Base-by-base conservation (phyloP, 2,329 filamentous ascomycete genomes). In the Penicillium sp. region DNA sequence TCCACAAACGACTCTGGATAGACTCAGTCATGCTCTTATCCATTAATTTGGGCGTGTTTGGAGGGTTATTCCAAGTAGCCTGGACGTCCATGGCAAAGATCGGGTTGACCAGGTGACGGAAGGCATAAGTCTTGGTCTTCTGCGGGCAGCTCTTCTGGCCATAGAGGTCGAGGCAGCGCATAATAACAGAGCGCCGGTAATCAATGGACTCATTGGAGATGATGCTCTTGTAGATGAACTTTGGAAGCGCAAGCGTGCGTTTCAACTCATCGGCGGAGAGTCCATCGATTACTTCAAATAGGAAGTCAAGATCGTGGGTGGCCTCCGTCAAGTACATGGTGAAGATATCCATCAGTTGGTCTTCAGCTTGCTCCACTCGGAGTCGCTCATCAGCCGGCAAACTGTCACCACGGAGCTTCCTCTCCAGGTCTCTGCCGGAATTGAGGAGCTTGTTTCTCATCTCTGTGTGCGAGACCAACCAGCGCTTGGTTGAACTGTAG, bases 71-170 rank as follows among this genome's bases (percentile, higher is more conserved):
- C 72, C 90, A 94, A 56, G 89, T 88, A 24, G 88, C 86, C 84
- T 94, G 93, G 38, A 96, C 88, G 74, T 99, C 94, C 89, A 93
- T 96, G 3, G 93, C 92, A 53, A 99, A 85, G 38, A 97, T 96
- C 0, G 94, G 95, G 67, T 97, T 99, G 62, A 97, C 90, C 32
- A 99, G 83, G 71, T 96, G 87, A 70, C 91, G 91, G 69, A 99
- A 86, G 35, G 95, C 80, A 72, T 96, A 99, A 50, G 92, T 89
- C 74, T 99, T 99, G 43, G 90, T 90, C 77, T 89, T 92, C 74
- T 97, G 94, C 0, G 89, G 86, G 13, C 88, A 89, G 44, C 81
- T 84, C 68, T 88, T 90, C 48, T 87, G 85, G 7, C 89, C 87
- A 71, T 97, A 99, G 1, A 92, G 80, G 55, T 97, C 92, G 45